A percentile compares a stretch with the other conserved stretches of the same genome.
These are phyloP conservation scores for Tetrapisispora pingtungensis DNA, from an alignment of 805 yeast species.

Conservation along the genomic window DNA sequence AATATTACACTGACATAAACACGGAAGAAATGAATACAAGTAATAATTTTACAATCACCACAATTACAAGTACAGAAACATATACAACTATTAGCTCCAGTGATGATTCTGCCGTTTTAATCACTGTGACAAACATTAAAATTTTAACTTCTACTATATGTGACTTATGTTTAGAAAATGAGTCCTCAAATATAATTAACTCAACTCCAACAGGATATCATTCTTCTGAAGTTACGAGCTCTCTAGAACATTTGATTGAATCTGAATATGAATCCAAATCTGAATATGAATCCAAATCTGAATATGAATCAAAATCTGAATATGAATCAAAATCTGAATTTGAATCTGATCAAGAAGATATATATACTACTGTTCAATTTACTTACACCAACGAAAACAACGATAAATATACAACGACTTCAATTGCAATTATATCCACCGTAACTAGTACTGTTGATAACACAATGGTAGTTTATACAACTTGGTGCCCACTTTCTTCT, in stretches of 20 bases:
- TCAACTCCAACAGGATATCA: no score
- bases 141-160: not conserved
- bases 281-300: no score
- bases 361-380: not conserved
- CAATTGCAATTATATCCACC: conserved; percentile 24
- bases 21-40: no score
- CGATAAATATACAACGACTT: conserved; percentile 7
- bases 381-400: not conserved
- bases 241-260: no score
- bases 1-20: no score
- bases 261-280: no score
- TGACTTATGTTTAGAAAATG: not conserved
- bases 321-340: no score
- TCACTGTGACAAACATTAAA: not conserved
- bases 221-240: no score
- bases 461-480: conserved; percentile 20
- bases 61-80: not conserved
- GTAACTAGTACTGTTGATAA: conserved; percentile 15
- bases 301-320: no score
- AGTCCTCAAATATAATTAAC: no score
- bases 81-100: not conserved
- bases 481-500: conserved; percentile 24
- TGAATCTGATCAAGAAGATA: no score
- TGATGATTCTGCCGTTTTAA: not conserved
- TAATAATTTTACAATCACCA: no score